Conservation (phyloP, 2,329 filamentous ascomycete genomes). For the Phaeosphaeria sp. region DNA sequence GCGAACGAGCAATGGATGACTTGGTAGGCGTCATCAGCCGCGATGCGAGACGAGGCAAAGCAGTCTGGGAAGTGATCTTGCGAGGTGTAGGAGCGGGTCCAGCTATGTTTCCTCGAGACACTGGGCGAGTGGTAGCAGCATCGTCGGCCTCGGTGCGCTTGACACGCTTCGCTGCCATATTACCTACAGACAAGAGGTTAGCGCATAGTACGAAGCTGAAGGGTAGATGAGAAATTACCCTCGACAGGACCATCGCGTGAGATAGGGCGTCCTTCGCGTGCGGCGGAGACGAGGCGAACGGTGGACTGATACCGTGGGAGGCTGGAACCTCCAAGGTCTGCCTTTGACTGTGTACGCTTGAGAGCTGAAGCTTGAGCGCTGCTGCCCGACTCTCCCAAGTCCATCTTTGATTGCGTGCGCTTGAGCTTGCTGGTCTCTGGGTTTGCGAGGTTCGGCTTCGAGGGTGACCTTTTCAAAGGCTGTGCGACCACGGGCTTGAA, state of each 20-base stretch:
- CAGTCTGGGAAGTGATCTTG: constrained; percentile 42
- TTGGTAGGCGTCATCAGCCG: constrained; percentile 78
- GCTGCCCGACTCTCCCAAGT: constrained; percentile 65
- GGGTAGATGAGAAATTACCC: not conserved
- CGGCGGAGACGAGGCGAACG: constrained; percentile 32
- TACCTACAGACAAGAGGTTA: constrained; percentile 5
- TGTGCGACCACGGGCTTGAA: constrained; percentile 54
- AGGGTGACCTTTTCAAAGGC: constrained; percentile 39
- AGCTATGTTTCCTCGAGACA: constrained; percentile 50
- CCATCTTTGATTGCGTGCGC: constrained; percentile 64
- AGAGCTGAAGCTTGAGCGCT: constrained; percentile 52
- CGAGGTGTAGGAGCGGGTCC: constrained; percentile 29
- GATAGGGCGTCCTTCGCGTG: constrained; percentile 31
- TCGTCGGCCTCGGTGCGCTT: constrained; percentile 74
- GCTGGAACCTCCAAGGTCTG: constrained; percentile 61
- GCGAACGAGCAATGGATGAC: constrained; percentile 69
- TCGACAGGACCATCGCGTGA: constrained; percentile 32
- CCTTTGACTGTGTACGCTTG: constrained; percentile 64
- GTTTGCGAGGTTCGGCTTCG: constrained; percentile 57
- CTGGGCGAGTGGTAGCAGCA: constrained; percentile 68
- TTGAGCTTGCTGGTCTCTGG: constrained; percentile 55
- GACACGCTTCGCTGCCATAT: constrained; percentile 68
- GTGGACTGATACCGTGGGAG: constrained; percentile 48
- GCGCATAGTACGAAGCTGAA: not conserved
- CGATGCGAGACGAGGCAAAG: constrained; percentile 56